These are phyloP conservation scores for Stephania cephalantha DNA, from an alignment of 164 flowering plant genomes.

Conservation along the genomic window DNA sequence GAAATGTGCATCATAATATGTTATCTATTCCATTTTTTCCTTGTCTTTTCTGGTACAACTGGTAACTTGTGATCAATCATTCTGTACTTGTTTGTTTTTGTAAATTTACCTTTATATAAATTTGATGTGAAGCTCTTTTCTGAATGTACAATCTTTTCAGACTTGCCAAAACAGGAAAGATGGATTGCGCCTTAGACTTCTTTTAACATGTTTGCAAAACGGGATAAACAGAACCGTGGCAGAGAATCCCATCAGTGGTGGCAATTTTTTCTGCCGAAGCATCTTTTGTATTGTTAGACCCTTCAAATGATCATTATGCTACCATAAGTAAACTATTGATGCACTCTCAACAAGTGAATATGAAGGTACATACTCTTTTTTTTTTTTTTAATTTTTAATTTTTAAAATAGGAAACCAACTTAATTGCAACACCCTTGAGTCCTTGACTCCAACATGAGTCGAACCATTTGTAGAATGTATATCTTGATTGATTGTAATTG, in stretches of 20 bases:
- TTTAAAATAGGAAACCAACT: too few relatives aligned
- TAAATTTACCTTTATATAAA: background rate
- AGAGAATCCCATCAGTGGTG: slow-evolving; percentile 61
- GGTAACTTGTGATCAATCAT: background rate
- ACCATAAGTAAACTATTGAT: slow-evolving; percentile 45
- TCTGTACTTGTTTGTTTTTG: background rate
- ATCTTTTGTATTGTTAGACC: slow-evolving; percentile 69
- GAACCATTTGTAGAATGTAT: too few relatives aligned
- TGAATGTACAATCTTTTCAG: slow-evolving; percentile 30
- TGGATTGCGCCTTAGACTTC: slow-evolving; percentile 49
- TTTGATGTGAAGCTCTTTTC: background rate
- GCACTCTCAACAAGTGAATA: slow-evolving; percentile 45
- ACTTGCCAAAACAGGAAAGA: slow-evolving; percentile 49
- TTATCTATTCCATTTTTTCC: background rate
- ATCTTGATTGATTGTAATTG: too few relatives aligned
- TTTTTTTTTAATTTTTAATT: too few relatives aligned
- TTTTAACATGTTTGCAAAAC: slow-evolving; percentile 74
- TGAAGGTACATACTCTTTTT: slow-evolving; percentile 47
- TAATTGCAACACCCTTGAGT: too few relatives aligned
- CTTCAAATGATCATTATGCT: slow-evolving; percentile 52
- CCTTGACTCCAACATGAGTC: too few relatives aligned
- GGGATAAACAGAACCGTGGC: slow-evolving; percentile 69
- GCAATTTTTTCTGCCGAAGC: slow-evolving; percentile 84
- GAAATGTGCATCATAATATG: background rate
- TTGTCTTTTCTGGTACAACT: background rate